Conservation (phyloP, 169 alveolate species). For the Toxoplasma gondii region DNA sequence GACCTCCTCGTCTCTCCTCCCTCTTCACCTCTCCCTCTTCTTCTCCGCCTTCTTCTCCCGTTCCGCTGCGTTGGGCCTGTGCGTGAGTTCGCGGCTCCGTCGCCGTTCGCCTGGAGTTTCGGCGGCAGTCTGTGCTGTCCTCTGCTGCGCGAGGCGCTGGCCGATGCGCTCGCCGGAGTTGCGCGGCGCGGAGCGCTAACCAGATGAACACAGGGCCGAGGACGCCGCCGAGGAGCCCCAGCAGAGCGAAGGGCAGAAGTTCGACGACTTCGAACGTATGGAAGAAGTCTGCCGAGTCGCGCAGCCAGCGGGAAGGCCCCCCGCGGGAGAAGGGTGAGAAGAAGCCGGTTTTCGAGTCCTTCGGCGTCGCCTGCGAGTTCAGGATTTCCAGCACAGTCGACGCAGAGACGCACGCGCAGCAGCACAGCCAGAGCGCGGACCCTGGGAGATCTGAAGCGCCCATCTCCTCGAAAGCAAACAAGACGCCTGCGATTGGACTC, state of each 20-base stretch:
- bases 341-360: not conserved
- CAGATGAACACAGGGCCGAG: constrained; percentile 69
- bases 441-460: constrained; percentile 68
- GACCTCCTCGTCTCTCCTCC: not conserved
- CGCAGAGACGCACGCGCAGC: constrained; percentile 73
- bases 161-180: not conserved
- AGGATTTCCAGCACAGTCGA: constrained; percentile 55
- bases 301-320: not conserved
- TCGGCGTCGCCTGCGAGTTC: not conserved
- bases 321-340: not conserved
- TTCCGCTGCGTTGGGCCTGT: not conserved
- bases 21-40: not conserved
- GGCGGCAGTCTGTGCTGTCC: not conserved
- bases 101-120: not conserved
- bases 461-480: constrained; percentile 79
- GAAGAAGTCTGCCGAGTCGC: not conserved
- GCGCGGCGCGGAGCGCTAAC: constrained; percentile 45
- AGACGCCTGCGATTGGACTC: constrained; percentile 82
- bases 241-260: constrained; percentile 59
- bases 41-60: not conserved
- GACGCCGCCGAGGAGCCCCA: constrained; percentile 69
- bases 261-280: constrained; percentile 55
- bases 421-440: constrained; percentile 72
- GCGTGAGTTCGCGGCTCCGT: not conserved
- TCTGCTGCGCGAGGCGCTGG: not conserved